Percentiles rank a stretch among this genome's conserved stretches.
phyloP scores from a whole-genome alignment of 768 basidiomycete species.

The Mrakia frigida region DNA sequence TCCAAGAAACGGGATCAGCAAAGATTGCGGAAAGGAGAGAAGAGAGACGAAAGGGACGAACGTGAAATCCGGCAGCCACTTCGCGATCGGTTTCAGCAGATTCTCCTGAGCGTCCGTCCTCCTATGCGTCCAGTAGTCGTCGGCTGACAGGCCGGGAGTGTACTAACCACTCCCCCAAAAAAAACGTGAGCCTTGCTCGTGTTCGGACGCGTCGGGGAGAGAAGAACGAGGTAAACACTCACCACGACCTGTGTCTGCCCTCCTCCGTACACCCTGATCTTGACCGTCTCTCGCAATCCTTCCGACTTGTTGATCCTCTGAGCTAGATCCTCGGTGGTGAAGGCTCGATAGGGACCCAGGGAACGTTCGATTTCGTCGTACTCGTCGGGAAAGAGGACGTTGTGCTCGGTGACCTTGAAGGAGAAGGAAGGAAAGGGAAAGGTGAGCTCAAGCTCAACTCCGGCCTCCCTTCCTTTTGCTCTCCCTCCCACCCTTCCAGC shows the following conservation, averaged over 20 bases:
- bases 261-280: slow-evolving; percentile 12
- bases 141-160: not conserved
- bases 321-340: slow-evolving; percentile 35
- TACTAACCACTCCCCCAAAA: not conserved
- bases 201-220: not conserved
- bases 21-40: not conserved
- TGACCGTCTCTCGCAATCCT: slow-evolving; percentile 14
- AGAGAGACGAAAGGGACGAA: not conserved
- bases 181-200: too few relatives aligned
- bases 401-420: slow-evolving; percentile 35
- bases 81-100: slow-evolving; percentile 13
- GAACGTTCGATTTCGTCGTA: slow-evolving; percentile 42
- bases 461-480: not conserved
- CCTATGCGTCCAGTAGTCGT: slow-evolving; percentile 33
- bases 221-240: not conserved
- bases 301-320: slow-evolving; percentile 34
- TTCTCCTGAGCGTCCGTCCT: slow-evolving; percentile 22
- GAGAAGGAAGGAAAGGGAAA: not conserved
- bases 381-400: slow-evolving; percentile 38
- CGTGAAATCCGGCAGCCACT: slow-evolving; percentile 23
- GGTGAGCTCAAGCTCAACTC: not conserved
- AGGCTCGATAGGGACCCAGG: slow-evolving; percentile 39
- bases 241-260: not conserved
- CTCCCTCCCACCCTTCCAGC: not conserved
- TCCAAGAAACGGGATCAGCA: not conserved